phyloP scores from a whole-genome alignment of 108 stramenopile genomes.

The Skeletonema tropicum region DNA sequence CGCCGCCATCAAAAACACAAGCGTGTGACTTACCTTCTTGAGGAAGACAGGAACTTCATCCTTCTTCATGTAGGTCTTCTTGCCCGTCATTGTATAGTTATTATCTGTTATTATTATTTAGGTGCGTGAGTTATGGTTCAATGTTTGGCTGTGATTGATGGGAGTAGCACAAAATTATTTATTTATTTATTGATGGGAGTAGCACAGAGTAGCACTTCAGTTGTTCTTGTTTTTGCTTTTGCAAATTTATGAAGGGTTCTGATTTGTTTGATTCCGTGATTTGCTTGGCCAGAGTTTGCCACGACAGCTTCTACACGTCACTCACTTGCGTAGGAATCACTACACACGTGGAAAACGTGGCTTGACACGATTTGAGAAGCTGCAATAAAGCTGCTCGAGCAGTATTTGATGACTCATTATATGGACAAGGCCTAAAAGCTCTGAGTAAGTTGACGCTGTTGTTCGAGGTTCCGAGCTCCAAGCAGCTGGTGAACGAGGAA shows the following conservation, averaged over 20 bases:
- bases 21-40: slow-evolving; percentile 35
- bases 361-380: background rate
- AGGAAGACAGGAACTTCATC: slow-evolving; percentile 57
- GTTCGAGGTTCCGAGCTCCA: background rate
- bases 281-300: no score
- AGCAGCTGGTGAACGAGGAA: background rate
- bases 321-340: background rate
- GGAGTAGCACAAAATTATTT: no score
- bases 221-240: no score
- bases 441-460: background rate
- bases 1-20: no score
- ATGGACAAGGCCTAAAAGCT: background rate
- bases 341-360: background rate
- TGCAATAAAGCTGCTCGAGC: background rate
- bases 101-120: background rate
- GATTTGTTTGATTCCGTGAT: background rate
- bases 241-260: background rate
- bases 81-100: slow-evolving; percentile 27
- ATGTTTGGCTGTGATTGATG: no score
- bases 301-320: no score
- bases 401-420: background rate
- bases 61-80: slow-evolving; percentile 41
- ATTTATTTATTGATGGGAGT: no score
- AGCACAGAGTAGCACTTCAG: no score
- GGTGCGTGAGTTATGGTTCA: no score